These are phyloP conservation scores for Plenodomus lindquistii DNA, from an alignment of 2,329 filamentous ascomycete genomes.

Conservation along the genomic window DNA sequence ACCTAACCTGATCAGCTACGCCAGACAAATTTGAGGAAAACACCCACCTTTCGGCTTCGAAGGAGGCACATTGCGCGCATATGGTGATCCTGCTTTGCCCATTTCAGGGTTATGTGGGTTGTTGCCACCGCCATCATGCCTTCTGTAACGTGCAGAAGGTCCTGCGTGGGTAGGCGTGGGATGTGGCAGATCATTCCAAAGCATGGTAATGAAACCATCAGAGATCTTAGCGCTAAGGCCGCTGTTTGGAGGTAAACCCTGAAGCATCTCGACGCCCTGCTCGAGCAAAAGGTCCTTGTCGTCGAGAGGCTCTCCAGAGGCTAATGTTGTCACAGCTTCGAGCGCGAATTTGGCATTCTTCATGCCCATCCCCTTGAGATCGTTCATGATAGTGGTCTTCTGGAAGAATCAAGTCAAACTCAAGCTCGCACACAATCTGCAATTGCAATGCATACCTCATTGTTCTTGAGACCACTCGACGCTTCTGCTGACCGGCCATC, in stretches of 20 bases:
- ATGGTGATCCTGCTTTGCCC: slow-evolving; percentile 60
- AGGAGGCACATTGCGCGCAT: slow-evolving; percentile 61
- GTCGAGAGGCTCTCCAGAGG: slow-evolving; percentile 67
- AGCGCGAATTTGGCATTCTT: slow-evolving; percentile 46
- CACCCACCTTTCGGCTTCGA: slow-evolving; percentile 51
- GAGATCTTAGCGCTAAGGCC: slow-evolving; percentile 54
- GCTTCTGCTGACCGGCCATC: slow-evolving; percentile 50
- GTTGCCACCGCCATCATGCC: slow-evolving; percentile 49
- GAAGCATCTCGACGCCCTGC: slow-evolving; percentile 58
- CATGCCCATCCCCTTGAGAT: slow-evolving; percentile 60
- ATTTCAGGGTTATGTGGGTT: slow-evolving; percentile 57
- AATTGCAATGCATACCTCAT: slow-evolving; percentile 4
- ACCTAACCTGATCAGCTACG: slow-evolving; percentile 39
- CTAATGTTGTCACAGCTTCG: slow-evolving; percentile 66
- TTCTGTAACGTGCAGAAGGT: slow-evolving; percentile 49
- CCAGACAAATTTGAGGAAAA: slow-evolving; percentile 21
- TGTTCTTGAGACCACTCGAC: slow-evolving; percentile 22
- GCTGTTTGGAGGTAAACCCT: slow-evolving; percentile 55
- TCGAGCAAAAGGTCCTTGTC: slow-evolving; percentile 56
- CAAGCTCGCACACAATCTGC: not conserved
- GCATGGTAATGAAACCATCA: slow-evolving; percentile 57
- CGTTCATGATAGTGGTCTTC: slow-evolving; percentile 46
- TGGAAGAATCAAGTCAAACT: not conserved
- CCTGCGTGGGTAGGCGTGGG: slow-evolving; percentile 54
- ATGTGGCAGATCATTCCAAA: slow-evolving; percentile 59